Evolutionary conservation across 805 yeast species (phyloP), one percentile per base, ranked within the genome.

Genomic region (Candida andamanensis): DNA sequence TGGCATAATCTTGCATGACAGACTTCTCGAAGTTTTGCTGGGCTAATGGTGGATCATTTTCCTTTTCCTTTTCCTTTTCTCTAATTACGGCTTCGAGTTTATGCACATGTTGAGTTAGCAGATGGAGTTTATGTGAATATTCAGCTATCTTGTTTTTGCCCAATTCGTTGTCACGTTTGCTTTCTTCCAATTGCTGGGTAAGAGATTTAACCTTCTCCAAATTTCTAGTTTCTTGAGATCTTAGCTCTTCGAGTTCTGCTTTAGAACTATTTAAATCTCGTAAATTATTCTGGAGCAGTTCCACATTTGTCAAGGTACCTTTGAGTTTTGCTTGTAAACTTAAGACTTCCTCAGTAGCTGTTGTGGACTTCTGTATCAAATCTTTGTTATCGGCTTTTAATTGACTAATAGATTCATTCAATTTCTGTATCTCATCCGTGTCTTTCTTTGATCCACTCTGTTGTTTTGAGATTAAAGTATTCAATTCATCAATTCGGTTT

Each of bases 1-100:
- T 56, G 9, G 72, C 67, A 44, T 62, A 73, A 28, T 74, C 79
- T 31, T 54, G 59, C 37, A 58, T 50, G 25, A 62, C 47, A n/a
- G 45, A 39, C 3, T 56, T 52, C 28, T 59, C 58, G 17, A 28
- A 30, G n/a, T 39, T 37, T 23, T 27, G 31, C 20, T 29, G 31
- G 29, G 14, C 14, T 4, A 31, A 20, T 2, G 62, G 65, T 2
- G 66, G 62, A 15, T 51, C 37, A 32, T 64, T 63, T 36, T 64
- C 68, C 37, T 59, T 62, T 21, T 60, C 58, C n/a, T 38, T 39
- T 22, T 46, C 57, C n/a, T 26, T 41, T 46, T 34, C 36, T 36
- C 6, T 48, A 39, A 26, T 40, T 38, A 46, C 41, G 9, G 15
- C 22, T 26, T 54, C 51, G 17, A 61, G 44, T 4, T 37, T 42